Conservation (phyloP, 106 monocot species). For the Dioscorea dumetorum region DNA sequence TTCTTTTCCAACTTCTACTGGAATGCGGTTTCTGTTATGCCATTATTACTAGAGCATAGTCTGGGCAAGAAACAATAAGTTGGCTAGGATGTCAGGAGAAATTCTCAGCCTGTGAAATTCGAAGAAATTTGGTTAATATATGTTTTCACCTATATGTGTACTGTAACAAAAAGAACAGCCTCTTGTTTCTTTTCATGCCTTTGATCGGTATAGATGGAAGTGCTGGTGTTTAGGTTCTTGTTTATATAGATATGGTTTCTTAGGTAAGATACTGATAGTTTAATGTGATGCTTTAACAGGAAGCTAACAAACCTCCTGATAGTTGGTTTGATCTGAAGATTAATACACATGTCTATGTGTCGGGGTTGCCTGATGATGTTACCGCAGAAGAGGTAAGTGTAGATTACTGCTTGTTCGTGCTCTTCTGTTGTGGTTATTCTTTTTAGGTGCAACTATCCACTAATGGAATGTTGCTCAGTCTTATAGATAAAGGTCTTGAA, state of each 20-base stretch:
- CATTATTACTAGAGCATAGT: too few species aligned
- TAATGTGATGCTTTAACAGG: constrained; percentile 38
- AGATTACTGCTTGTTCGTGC: neutral
- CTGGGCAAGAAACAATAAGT: too few species aligned
- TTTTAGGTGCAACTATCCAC: too few species aligned
- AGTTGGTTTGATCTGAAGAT: constrained; percentile 98
- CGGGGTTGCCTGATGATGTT: constrained; percentile 94
- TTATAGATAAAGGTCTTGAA: too few species aligned
- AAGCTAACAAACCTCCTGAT: constrained; percentile 88
- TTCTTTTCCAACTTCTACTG: neutral
- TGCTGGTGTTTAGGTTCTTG: too few species aligned
- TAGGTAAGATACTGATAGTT: constrained; percentile 5
- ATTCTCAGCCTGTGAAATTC: neutral
- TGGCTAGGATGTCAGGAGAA: neutral
- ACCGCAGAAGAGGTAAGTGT: constrained; percentile 82
- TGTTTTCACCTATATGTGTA: too few species aligned
- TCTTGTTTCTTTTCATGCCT: too few species aligned
- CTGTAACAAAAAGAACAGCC: too few species aligned
- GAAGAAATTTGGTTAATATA: neutral
- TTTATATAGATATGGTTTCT: constrained; percentile 2
- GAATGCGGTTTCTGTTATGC: neutral
- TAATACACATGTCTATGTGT: constrained; percentile 92
- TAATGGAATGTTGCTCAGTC: too few species aligned
- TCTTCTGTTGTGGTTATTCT: too few species aligned
- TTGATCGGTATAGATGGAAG: too few species aligned